Evolutionary conservation across 1,284 basidiomycete genomes (phyloP).

Genomic region (Lignosus rhinocerotis): DNA sequence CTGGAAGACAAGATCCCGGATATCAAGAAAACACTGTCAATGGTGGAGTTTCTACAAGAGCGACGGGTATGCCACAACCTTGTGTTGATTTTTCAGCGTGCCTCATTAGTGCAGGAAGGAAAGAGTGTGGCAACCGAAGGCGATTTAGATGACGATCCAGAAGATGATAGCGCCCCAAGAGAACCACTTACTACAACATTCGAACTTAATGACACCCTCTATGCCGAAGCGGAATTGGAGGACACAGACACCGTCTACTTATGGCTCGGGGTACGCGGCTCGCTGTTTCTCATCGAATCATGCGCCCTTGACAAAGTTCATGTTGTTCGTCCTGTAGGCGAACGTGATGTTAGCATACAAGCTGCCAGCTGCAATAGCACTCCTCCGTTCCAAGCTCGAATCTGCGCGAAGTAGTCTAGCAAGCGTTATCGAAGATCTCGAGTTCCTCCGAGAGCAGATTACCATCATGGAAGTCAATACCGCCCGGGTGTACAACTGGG

Average conservation of each 20-base stretch:
- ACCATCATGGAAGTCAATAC: conserved; percentile 99
- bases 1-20: conserved; percentile 97
- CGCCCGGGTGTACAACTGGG: conserved; percentile 96
- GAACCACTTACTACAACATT: conserved; percentile 85
- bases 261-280: conserved; percentile 87
- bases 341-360: conserved; percentile 98
- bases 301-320: background rate
- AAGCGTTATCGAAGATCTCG: conserved; percentile 85
- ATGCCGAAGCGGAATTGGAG: conserved; percentile 86
- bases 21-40: conserved; percentile 89
- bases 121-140: conserved; percentile 51
- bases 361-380: conserved; percentile 74
- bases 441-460: conserved; percentile 92
- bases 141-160: conserved; percentile 48
- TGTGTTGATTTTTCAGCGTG: background rate
- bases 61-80: conserved; percentile 52
- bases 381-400: conserved; percentile 80
- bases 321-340: conserved; percentile 55
- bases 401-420: conserved; percentile 71
- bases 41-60: conserved; percentile 85
- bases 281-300: conserved; percentile 1
- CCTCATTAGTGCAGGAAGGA: conserved; percentile 49
- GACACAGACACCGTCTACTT: conserved; percentile 89
- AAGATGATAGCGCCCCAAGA: conserved; percentile 41
- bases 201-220: conserved; percentile 95